Percentiles rank a stretch among this genome's conserved stretches.
These are phyloP conservation scores for Tolypocladium paradoxum DNA, from an alignment of 2,329 filamentous ascomycete species.

Conservation along the genomic window DNA sequence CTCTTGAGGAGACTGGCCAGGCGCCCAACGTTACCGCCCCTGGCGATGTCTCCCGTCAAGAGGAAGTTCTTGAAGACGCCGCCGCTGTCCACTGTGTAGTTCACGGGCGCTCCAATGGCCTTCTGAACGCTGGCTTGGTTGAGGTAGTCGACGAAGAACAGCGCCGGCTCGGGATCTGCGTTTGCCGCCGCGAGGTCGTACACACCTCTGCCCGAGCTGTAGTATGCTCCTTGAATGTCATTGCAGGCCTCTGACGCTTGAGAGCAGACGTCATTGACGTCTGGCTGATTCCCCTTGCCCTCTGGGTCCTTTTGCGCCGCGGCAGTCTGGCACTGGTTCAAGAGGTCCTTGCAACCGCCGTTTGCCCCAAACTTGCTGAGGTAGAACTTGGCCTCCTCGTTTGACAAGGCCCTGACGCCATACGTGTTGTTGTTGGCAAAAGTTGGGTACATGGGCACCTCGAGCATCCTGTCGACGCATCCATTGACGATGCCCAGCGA, in stretches of 20 bases:
- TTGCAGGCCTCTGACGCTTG: constrained; percentile 32
- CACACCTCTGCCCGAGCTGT: constrained; percentile 39
- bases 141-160: constrained; percentile 52
- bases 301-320: constrained; percentile 27
- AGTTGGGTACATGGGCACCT: constrained; percentile 44
- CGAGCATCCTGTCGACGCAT: constrained; percentile 53
- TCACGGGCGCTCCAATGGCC: constrained; percentile 51
- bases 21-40: constrained; percentile 47
- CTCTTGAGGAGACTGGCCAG: constrained; percentile 49
- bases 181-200: constrained; percentile 51
- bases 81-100: constrained; percentile 41
- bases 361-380: constrained; percentile 16
- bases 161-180: constrained; percentile 51
- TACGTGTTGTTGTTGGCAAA: constrained; percentile 58
- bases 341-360: constrained; percentile 41
- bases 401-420: constrained; percentile 44
- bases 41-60: constrained; percentile 49
- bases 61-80: constrained; percentile 36
- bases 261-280: constrained; percentile 36
- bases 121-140: constrained; percentile 46
- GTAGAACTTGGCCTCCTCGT: constrained; percentile 38
- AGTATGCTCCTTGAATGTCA: constrained; percentile 48
- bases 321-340: constrained; percentile 39
- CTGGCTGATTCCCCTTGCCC: constrained; percentile 25
- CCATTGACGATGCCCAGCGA: constrained; percentile 64